A percentile compares a stretch with the other conserved stretches of the same genome.
phyloP scores from a whole-genome alignment of 2,329 filamentous ascomycete genomes.

The Claviceps sp. region DNA sequence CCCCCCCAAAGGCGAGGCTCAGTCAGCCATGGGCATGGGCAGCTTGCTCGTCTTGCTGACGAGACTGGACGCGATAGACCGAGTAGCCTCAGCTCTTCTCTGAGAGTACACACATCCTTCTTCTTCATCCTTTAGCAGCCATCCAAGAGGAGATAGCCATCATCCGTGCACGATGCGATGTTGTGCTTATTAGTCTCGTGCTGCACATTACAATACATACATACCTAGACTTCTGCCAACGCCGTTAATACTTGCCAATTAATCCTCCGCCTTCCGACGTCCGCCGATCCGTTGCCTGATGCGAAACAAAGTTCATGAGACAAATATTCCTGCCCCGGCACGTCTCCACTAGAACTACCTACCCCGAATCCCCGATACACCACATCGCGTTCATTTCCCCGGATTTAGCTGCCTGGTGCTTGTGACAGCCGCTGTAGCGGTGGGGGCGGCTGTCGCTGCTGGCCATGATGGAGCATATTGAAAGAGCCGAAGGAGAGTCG shows the following conservation, averaged over 20 bases:
- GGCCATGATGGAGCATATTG: slow-evolving; percentile 5
- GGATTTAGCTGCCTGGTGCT: background rate
- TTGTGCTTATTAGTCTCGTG: background rate
- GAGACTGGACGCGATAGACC: background rate
- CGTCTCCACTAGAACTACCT: background rate
- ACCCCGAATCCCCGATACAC: background rate
- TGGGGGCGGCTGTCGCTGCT: slow-evolving; percentile 1
- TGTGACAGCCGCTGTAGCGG: slow-evolving; percentile 1
- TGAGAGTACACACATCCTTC: background rate
- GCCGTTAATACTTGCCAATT: background rate
- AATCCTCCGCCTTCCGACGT: background rate
- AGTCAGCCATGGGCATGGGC: background rate
- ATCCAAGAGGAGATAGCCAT: background rate
- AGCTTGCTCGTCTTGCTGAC: slow-evolving; percentile 1
- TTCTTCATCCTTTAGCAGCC: background rate
- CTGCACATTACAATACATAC: background rate
- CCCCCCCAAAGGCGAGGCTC: background rate
- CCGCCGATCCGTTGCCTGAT: background rate
- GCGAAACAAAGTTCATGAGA: background rate
- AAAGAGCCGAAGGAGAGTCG: slow-evolving; percentile 3
- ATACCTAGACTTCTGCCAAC: background rate
- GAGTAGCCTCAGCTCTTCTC: background rate
- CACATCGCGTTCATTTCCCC: background rate
- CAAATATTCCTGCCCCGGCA: background rate
- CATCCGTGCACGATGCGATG: background rate